Percentiles rank a stretch among this genome's conserved stretches.
These are phyloP conservation scores for Pseudogymnoascus sp. DNA, from an alignment of 2,329 filamentous ascomycete genomes.

Conservation along the genomic window DNA sequence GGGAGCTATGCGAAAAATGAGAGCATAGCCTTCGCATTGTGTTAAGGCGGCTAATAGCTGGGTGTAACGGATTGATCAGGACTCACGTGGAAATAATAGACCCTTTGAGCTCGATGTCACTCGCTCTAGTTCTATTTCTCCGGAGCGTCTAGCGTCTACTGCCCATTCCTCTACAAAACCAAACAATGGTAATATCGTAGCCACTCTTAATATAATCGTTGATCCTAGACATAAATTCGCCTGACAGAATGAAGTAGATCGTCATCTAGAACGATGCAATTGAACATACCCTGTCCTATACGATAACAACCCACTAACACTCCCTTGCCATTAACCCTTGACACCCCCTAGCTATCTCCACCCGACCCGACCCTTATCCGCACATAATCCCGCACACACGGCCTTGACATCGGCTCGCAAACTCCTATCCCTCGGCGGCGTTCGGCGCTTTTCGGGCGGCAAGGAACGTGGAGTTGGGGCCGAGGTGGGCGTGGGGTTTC, in stretches of 20 bases:
- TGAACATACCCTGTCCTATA: not conserved
- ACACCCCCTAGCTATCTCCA: not conserved
- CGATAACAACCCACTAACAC: not conserved
- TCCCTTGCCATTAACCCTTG: not conserved
- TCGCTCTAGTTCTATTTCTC: not conserved
- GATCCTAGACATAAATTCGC: not conserved
- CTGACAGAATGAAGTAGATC: not conserved
- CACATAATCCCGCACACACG: not conserved
- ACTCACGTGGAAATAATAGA: not conserved
- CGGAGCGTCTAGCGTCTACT: not conserved
- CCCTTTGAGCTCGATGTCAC: not conserved
- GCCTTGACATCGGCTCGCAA: not conserved
- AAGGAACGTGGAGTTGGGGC: not conserved
- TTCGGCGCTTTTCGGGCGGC: not conserved
- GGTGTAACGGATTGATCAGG: not conserved
- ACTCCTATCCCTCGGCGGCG: not conserved
- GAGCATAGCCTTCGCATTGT: no score
- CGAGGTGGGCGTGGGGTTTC: not conserved
- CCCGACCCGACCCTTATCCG: not conserved
- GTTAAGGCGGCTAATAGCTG: not conserved
- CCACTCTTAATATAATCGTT: not conserved
- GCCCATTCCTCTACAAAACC: not conserved
- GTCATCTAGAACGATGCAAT: no score
- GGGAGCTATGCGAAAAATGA: not conserved
- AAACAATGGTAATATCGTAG: not conserved